phyloP scores from a whole-genome alignment of 371 early-diverging fungal genomes.

The Syncephalastrum contaminatum region DNA sequence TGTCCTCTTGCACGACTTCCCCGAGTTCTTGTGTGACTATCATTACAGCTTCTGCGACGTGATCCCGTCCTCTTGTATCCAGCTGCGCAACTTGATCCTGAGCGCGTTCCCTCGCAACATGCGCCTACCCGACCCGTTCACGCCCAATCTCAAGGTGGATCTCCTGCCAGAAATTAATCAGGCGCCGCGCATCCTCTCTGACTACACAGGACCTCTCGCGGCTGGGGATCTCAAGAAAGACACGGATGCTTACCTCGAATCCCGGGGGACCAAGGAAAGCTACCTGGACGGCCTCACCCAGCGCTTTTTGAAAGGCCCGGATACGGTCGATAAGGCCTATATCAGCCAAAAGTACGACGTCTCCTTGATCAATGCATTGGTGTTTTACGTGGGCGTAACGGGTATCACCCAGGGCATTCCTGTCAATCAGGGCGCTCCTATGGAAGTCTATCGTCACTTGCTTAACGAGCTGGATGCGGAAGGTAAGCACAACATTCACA shows the following conservation, averaged over 20 bases:
- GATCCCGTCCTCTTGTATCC: slow-evolving; percentile 90
- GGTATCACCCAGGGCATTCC: slow-evolving; percentile 65
- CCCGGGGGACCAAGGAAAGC: slow-evolving; percentile 50
- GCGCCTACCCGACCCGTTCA: slow-evolving; percentile 96
- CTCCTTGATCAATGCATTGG: slow-evolving; percentile 83
- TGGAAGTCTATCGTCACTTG: slow-evolving; percentile 84
- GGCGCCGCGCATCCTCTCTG: slow-evolving; percentile 84
- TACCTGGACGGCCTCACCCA: slow-evolving; percentile 61
- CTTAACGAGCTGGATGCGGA: slow-evolving; percentile 80
- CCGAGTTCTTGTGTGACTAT: slow-evolving; percentile 93
- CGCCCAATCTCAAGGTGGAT: slow-evolving; percentile 92
- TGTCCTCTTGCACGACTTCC: slow-evolving; percentile 94
- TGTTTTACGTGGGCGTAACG: slow-evolving; percentile 84
- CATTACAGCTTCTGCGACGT: slow-evolving; percentile 91
- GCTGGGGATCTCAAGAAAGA: slow-evolving; percentile 65
- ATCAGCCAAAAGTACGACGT: slow-evolving; percentile 65
- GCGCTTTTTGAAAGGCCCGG: slow-evolving; percentile 27
- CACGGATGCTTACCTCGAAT: slow-evolving; percentile 71
- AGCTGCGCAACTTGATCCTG: slow-evolving; percentile 91
- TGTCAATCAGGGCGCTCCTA: slow-evolving; percentile 73
- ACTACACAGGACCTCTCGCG: slow-evolving; percentile 67
- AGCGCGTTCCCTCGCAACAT: slow-evolving; percentile 94
- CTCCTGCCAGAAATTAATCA: slow-evolving; percentile 83
- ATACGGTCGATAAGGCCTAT: slow-evolving; percentile 4
- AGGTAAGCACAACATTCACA: slow-evolving; percentile 42